phyloP scores from a whole-genome alignment of 257 asterid genomes.

The Solanum dulcamara region DNA sequence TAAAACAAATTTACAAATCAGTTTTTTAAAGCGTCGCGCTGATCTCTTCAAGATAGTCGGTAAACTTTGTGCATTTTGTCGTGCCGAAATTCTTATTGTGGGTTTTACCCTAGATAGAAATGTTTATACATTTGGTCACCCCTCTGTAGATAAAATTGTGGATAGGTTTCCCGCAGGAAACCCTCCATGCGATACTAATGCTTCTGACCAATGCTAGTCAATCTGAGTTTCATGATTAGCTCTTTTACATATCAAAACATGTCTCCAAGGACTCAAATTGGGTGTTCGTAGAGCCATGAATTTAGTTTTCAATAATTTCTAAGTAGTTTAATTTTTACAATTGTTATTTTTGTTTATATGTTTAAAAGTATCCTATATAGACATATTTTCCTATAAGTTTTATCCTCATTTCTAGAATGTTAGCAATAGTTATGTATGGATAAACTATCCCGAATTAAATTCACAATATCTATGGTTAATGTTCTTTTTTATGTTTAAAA shows the following conservation, averaged over 20 bases:
- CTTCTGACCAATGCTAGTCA: neutral
- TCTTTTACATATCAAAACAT: neutral
- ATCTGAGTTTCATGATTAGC: neutral
- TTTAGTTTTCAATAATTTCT: too few relatives aligned
- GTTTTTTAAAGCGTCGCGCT: conserved; percentile 47
- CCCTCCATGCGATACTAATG: neutral
- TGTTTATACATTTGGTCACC: conserved; percentile 46
- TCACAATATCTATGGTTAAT: neutral
- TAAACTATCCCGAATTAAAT: neutral
- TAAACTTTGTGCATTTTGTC: conserved; percentile 50
- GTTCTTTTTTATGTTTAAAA: neutral
- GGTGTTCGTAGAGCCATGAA: too few relatives aligned
- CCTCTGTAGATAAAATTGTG: conserved; percentile 15
- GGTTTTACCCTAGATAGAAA: conserved; percentile 42
- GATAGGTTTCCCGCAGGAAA: conserved; percentile 1
- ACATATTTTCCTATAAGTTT: neutral
- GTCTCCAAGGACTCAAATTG: too few relatives aligned
- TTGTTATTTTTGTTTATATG: neutral
- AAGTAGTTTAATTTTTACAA: neutral
- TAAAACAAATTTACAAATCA: conserved; percentile 38
- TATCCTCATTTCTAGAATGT: neutral
- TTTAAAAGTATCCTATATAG: neutral
- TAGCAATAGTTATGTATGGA: neutral
- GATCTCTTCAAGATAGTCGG: conserved; percentile 66
- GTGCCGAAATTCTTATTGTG: conserved; percentile 29